Base-by-base conservation (phyloP, 148 eudicot species). In the Rhododendron ovatum region DNA sequence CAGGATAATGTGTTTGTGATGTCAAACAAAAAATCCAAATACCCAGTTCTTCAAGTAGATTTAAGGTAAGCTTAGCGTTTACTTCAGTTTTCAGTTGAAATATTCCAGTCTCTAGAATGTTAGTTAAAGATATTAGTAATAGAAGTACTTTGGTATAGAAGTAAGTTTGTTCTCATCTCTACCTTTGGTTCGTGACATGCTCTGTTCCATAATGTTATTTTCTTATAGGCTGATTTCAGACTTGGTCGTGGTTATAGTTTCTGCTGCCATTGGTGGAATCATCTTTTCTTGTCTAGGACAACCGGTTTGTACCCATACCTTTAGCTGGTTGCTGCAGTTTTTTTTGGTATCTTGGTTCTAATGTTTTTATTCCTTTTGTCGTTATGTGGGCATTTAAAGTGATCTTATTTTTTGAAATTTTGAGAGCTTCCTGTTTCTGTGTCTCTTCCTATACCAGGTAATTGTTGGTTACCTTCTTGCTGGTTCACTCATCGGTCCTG, bases 401-500 rank as follows among this genome's bases (percentile, higher is more conserved):
- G 78, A 65, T 20, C n/a, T 41, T 4, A 41, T 1, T 48, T 7
- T 43, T 15, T 4, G 3, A 28, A 59, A 74, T 41, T 86, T 35
- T 59, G 71, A 37, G 61, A 26, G 26, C 22, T 63, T 35, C 35
- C 80, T 18, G 22, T 63, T 76, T 79, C 45, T 79, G n/a, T 45
- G 35, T 82, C n/a, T 75, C 84, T 73, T n/a, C 53, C 75, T 83
- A 84, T 81, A 85, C 86, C 85, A 98, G 99, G 98, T 95, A 35
- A 95, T 98, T 90, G 98, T 95, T 86, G 99, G 99, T 76, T 98
- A 98, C 87, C 96, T 98, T 88, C 96, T 98, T 78, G 99, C 99
- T 8, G 99, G 99, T 59, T 98, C 99, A 83, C 84, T 98, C 85
- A 85, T 98, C 85, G 99, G 99, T 83, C 99, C 99, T 63, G 99